Conservation (phyloP, 2,329 filamentous ascomycete species). For the Sclerotinia borealis region DNA sequence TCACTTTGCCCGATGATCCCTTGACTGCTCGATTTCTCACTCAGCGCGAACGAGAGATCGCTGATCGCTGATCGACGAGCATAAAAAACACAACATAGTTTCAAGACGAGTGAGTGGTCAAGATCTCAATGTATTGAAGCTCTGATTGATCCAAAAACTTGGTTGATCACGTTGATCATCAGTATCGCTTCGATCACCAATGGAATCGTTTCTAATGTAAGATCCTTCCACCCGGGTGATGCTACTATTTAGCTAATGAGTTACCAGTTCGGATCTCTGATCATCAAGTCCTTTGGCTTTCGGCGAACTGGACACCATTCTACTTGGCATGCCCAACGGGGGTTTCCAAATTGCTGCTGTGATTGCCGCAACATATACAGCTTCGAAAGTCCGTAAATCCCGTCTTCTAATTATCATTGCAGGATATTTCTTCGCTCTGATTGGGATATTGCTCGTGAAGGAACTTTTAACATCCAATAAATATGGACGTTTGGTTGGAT, state of each 20-base stretch:
- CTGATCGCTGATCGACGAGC: constrained; percentile 7
- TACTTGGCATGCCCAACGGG: constrained; percentile 57
- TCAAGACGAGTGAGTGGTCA: constrained; percentile 33
- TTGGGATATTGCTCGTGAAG: constrained; percentile 52
- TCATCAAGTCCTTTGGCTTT: constrained; percentile 36
- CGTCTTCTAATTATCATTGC: constrained; percentile 17
- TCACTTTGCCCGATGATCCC: constrained; percentile 44
- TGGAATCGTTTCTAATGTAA: constrained; percentile 25
- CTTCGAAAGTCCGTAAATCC: constrained; percentile 13
- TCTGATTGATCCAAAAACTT: constrained; percentile 33
- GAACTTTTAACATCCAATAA: constrained; percentile 48
- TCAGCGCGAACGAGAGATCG: constrained; percentile 5
- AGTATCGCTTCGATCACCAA: constrained; percentile 34
- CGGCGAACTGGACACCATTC: constrained; percentile 30
- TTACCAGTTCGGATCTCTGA: constrained; percentile 30
- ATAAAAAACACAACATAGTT: constrained; percentile 14
- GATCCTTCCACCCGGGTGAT: background rate
- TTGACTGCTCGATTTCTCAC: constrained; percentile 35
- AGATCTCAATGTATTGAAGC: constrained; percentile 35
- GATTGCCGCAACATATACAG: constrained; percentile 13
- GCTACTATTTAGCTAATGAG: constrained; percentile 32
- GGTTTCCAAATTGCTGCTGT: constrained; percentile 3
- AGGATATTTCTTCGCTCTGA: constrained; percentile 42
- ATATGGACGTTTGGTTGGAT: constrained; percentile 43
- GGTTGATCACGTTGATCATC: constrained; percentile 20